Percentiles rank a stretch among this genome's conserved stretches.
Conservation (phyloP, 148 eudicot species). For the Suaeda aralocaspica region DNA sequence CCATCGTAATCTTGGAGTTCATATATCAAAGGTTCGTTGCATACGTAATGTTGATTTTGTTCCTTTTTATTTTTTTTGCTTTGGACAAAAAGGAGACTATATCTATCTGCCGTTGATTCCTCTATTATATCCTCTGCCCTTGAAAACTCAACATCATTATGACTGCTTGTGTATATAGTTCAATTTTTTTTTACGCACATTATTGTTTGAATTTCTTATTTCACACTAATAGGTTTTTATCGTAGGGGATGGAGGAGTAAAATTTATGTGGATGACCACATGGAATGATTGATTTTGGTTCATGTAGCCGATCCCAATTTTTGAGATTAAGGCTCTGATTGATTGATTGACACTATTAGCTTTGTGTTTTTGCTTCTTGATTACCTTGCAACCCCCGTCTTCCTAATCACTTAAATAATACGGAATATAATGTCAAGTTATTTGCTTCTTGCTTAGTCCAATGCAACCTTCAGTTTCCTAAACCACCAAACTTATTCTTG, state of each 20-base stretch:
- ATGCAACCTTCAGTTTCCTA: not conserved
- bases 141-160: not conserved
- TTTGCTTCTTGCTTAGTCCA: not conserved
- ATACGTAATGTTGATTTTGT: not conserved
- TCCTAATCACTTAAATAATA: no score
- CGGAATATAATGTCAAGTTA: no score
- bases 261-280: no score
- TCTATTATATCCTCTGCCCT: not conserved
- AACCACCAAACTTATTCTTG: not conserved
- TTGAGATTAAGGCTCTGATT: no score
- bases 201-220: not conserved
- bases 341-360: no score
- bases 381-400: not conserved
- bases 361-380: not conserved
- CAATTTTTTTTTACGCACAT: not conserved
- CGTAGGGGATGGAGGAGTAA: no score
- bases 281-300: no score
- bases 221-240: not conserved
- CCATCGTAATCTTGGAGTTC: constrained; percentile 97
- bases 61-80: no score
- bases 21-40: constrained; percentile 82
- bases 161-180: no score
- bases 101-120: not conserved
- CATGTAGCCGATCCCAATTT: no score
- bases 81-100: not conserved